phyloP scores from a whole-genome alignment of 1,139 yeast species.

The Magnusiomyces magnusii region DNA sequence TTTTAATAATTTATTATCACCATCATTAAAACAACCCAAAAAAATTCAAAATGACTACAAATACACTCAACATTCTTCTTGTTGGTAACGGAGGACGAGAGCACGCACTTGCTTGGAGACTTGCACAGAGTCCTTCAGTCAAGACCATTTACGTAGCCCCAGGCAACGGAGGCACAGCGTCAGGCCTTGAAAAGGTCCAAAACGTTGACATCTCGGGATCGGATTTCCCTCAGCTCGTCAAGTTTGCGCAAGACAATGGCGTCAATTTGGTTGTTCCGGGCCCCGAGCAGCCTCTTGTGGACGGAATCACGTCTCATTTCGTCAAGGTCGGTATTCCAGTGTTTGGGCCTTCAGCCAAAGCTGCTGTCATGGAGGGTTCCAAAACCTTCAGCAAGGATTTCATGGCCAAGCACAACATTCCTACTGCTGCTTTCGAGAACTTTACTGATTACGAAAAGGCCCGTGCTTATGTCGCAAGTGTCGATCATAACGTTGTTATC shows the following conservation, averaged over 20 bases:
- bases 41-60: slow-evolving; percentile 11
- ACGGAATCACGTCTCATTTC: slow-evolving; percentile 74
- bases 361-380: slow-evolving; percentile 96
- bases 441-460: slow-evolving; percentile 75
- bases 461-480: slow-evolving; percentile 53
- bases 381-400: slow-evolving; percentile 91
- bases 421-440: slow-evolving; percentile 85
- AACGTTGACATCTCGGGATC: slow-evolving; percentile 58
- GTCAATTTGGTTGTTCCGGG: slow-evolving; percentile 88
- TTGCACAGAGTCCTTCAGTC: slow-evolving; percentile 70
- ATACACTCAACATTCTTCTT: slow-evolving; percentile 55
- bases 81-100: slow-evolving; percentile 99
- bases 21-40: too few relatives aligned
- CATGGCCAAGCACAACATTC: slow-evolving; percentile 86
- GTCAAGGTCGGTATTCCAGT: slow-evolving; percentile 78
- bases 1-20: too few relatives aligned
- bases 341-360: slow-evolving; percentile 87
- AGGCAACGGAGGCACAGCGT: slow-evolving; percentile 83
- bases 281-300: slow-evolving; percentile 98
- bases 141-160: slow-evolving; percentile 82
- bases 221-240: slow-evolving; percentile 35
- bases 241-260: slow-evolving; percentile 61
- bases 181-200: slow-evolving; percentile 47
- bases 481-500: slow-evolving; percentile 75
- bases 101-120: slow-evolving; percentile 92